Conservation (phyloP, 2,329 filamentous ascomycete genomes). For the Aspergillus latus region DNA sequence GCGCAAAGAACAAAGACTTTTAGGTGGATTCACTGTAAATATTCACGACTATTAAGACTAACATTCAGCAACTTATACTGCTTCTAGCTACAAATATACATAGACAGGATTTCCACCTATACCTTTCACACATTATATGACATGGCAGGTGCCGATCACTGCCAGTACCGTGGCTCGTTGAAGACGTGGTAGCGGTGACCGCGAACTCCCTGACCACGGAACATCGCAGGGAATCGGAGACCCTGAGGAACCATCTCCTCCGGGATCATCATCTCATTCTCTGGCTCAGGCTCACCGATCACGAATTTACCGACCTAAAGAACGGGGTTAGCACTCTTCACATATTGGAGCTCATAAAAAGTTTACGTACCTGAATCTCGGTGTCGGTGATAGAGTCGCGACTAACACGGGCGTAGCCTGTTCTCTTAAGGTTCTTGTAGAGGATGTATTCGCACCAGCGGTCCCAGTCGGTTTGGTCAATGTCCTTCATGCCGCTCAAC, state of each 20-base stretch:
- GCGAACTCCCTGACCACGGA: conserved; percentile 80
- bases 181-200: conserved; percentile 96
- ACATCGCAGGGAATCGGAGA: conserved; percentile 78
- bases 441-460: conserved; percentile 99
- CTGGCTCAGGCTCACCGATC: conserved; percentile 67
- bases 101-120: background rate
- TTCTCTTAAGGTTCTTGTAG: conserved; percentile 82
- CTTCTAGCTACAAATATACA: background rate
- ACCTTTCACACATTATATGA: background rate
- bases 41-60: background rate
- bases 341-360: background rate
- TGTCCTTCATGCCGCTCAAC: conserved; percentile 87
- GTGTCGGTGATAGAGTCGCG: conserved; percentile 94
- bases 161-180: conserved; percentile 76
- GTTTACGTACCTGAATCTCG: conserved; percentile 72
- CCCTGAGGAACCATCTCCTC: conserved; percentile 76
- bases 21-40: background rate
- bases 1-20: background rate
- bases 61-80: background rate
- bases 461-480: conserved; percentile 91
- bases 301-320: conserved; percentile 81
- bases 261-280: conserved; percentile 62
- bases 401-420: conserved; percentile 86
- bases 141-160: conserved; percentile 27
- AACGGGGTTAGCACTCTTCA: conserved; percentile 17